These are phyloP conservation scores for Protomyces inundatus DNA, from an alignment of 1,139 yeast genomes.

Conservation along the genomic window DNA sequence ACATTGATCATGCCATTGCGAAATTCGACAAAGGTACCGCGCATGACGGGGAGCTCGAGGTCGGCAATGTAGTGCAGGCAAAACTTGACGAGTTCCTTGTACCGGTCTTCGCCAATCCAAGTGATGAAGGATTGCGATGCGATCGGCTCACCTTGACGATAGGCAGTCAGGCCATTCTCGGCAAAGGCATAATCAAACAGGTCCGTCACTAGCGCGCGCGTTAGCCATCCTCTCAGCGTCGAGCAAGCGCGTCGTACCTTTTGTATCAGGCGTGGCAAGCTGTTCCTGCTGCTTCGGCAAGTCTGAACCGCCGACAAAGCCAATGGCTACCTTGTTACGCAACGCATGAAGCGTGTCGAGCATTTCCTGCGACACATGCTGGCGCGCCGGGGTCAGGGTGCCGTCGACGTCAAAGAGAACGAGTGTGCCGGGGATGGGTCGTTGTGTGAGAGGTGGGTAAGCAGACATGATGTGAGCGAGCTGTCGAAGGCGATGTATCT, in stretches of 20 bases:
- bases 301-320: slow-evolving; percentile 98
- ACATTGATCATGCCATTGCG: slow-evolving; percentile 99
- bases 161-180: slow-evolving; percentile 97
- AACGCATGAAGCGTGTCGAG: slow-evolving; percentile 60
- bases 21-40: slow-evolving; percentile 95
- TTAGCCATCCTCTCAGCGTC: not conserved
- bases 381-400: slow-evolving; percentile 96
- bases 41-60: slow-evolving; percentile 72
- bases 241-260: slow-evolving; percentile 22
- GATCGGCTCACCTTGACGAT: slow-evolving; percentile 77
- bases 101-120: slow-evolving; percentile 94
- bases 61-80: slow-evolving; percentile 77
- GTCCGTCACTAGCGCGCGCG: slow-evolving; percentile 43
- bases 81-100: slow-evolving; percentile 81
- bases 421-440: slow-evolving; percentile 41
- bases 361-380: slow-evolving; percentile 74
- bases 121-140: slow-evolving; percentile 77
- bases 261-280: slow-evolving; percentile 56
- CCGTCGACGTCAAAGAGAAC: slow-evolving; percentile 98
- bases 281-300: slow-evolving; percentile 92
- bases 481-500: not conserved
- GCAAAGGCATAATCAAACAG: slow-evolving; percentile 94
- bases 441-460: slow-evolving; percentile 37
- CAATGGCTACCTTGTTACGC: slow-evolving; percentile 87
- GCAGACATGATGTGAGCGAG: slow-evolving; percentile 1